phyloP scores from a whole-genome alignment of 2,329 filamentous ascomycete genomes.

The Cylindrodendrum hubeiense region DNA sequence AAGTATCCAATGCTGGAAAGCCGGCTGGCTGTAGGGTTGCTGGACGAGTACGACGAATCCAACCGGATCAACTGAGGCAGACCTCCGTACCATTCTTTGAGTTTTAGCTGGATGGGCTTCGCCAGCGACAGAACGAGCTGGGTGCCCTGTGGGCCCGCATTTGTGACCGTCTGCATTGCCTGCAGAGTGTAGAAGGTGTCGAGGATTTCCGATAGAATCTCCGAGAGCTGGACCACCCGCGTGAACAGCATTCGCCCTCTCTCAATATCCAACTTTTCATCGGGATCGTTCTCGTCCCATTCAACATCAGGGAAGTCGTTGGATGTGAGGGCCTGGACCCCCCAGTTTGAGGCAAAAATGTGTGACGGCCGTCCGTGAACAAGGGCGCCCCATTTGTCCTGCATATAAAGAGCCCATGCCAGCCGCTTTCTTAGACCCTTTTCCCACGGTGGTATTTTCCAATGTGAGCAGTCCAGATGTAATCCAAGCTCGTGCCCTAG shows the following conservation, averaged over 20 bases:
- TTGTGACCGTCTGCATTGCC: conserved; percentile 76
- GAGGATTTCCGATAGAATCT: conserved; percentile 83
- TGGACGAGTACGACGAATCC: conserved; percentile 66
- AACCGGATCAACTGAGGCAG: conserved; percentile 75
- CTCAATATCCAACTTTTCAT: conserved; percentile 74
- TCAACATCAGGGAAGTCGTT: conserved; percentile 82
- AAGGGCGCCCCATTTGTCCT: conserved; percentile 90
- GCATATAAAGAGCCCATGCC: conserved; percentile 93
- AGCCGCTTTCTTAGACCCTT: conserved; percentile 85
- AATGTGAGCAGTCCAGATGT: conserved; percentile 86
- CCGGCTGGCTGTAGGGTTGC: conserved; percentile 54
- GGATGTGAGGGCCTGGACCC: conserved; percentile 72
- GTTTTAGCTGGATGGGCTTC: conserved; percentile 84
- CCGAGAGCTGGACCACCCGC: conserved; percentile 81
- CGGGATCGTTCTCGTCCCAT: conserved; percentile 70
- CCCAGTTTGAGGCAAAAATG: conserved; percentile 78
- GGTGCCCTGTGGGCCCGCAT: conserved; percentile 77
- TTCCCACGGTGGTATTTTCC: conserved; percentile 92
- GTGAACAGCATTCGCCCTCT: conserved; percentile 78
- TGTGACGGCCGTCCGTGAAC: conserved; percentile 90
- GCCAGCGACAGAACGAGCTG: conserved; percentile 80
- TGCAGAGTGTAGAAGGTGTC: conserved; percentile 86
- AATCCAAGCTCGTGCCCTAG: conserved; percentile 89
- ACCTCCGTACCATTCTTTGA: conserved; percentile 84
- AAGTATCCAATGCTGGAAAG: conserved; percentile 79